A percentile compares a stretch with the other conserved stretches of the same genome.
phyloP scores from a whole-genome alignment of 371 early-diverging fungal species.

The Rhizopus microsporus region DNA sequence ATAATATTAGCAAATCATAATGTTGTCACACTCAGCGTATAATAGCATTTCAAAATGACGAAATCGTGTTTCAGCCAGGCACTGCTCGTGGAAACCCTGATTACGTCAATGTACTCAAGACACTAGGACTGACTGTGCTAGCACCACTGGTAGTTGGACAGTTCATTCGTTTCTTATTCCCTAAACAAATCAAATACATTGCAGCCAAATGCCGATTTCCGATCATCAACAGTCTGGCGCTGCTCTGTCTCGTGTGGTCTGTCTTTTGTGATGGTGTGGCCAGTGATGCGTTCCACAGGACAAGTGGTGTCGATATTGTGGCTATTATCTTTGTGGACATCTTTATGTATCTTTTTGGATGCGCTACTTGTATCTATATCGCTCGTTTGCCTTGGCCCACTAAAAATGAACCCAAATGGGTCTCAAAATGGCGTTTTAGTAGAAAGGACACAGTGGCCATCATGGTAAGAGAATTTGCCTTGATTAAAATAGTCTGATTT shows the following conservation, averaged over 20 bases:
- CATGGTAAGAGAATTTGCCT: slow-evolving; percentile 31
- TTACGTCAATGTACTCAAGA: slow-evolving; percentile 54
- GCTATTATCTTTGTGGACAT: slow-evolving; percentile 61
- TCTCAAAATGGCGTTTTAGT: slow-evolving; percentile 41
- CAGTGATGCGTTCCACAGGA: slow-evolving; percentile 51
- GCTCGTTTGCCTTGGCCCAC: slow-evolving; percentile 48
- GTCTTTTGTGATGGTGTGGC: slow-evolving; percentile 76
- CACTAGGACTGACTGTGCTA: slow-evolving; percentile 64
- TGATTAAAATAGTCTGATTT: background rate
- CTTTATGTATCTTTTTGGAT: slow-evolving; percentile 50
- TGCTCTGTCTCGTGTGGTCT: slow-evolving; percentile 71
- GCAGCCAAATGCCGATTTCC: slow-evolving; percentile 53
- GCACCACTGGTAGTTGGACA: slow-evolving; percentile 70
- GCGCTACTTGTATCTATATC: slow-evolving; percentile 36
- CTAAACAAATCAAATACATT: slow-evolving; percentile 49
- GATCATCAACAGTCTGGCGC: slow-evolving; percentile 58
- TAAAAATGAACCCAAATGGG: slow-evolving; percentile 26
- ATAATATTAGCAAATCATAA: background rate
- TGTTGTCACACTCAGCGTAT: too few species aligned
- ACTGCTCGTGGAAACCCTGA: slow-evolving; percentile 49
- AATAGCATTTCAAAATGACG: slow-evolving; percentile 40
- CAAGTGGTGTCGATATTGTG: slow-evolving; percentile 56
- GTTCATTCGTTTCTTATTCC: slow-evolving; percentile 57
- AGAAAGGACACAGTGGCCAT: slow-evolving; percentile 57
- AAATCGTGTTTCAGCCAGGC: slow-evolving; percentile 42